Evolutionary conservation across 2,329 filamentous ascomycete species (phyloP), one percentile per base, ranked within the genome.

Genomic region (Xylariomycetidae sp.): DNA sequence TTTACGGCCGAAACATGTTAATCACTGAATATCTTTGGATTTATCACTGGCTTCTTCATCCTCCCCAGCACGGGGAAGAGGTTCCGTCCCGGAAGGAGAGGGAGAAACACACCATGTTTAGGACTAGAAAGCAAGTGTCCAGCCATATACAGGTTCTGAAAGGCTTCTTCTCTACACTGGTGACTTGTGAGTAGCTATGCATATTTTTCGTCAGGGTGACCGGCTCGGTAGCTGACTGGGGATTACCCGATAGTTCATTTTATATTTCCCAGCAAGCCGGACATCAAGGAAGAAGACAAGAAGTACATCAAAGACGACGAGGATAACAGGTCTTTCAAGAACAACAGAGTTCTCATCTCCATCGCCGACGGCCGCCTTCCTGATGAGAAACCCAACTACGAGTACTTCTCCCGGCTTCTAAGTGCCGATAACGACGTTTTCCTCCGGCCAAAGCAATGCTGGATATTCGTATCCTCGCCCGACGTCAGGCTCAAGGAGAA

Each of bases 111-210:
- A 46, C 45, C 12, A 53, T 52, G 49, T 58, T 55, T 12, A 63
- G 67, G 48, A 54, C 51, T 42, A 53, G 67, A 42, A 84, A 84
- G 55, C 78, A 82, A 49, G 77, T 84, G 5, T 83, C 79, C 3
- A 83, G 78, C 51, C 80, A 84, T 50, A 83, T 84, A 50, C 80
- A 85, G 52, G 80, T 85, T 11, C 62, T 83, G 35, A 83, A 83
- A 61, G 75, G 74, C 32, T 81, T 82, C 53, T 75, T 84, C 44
- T 67, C 70, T 35, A 70, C 74, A 34, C 65, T 82, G 42, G 70
- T 74, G 27, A 77, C 74, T 54, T 82, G 78, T 82, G 62, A 70
- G 77, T 66, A 16, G 4, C 3, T 16, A 27, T 14, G 48, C 40
- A 33, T n/a, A n/a, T n/a, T n/a, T n/a, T n/a, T n/a, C n/a, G n/a